Conservation (phyloP, 345 rosid genomes). For the Aquilaria malaccensis region DNA sequence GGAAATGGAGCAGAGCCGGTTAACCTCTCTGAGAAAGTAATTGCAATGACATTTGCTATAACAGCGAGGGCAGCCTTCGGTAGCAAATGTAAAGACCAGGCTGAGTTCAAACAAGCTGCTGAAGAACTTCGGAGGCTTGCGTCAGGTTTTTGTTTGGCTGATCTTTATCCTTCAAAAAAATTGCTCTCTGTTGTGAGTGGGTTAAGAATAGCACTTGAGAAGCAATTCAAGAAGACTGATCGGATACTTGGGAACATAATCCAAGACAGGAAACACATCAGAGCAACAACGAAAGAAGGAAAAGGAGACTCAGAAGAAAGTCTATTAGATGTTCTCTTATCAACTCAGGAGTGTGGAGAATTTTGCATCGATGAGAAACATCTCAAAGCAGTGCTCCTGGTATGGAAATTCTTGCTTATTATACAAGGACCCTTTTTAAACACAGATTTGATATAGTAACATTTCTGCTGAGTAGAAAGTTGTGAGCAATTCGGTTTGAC, state of each 20-base stretch:
- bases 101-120: not conserved
- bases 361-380: not conserved
- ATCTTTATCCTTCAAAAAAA: not conserved
- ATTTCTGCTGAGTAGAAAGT: too few species aligned
- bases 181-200: not conserved
- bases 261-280: not conserved
- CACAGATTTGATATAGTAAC: too few species aligned
- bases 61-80: conserved; percentile 7
- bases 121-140: not conserved
- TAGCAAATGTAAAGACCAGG: not conserved
- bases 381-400: too few species aligned
- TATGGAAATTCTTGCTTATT: too few species aligned
- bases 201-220: not conserved
- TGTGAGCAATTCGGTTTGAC: too few species aligned
- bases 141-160: conserved; percentile 1
- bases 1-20: not conserved
- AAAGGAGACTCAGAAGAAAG: not conserved
- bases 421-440: too few species aligned
- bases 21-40: not conserved
- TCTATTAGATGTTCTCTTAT: not conserved
- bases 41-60: not conserved
- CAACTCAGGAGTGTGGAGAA: not conserved
- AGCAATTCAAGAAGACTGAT: not conserved
- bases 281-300: not conserved
- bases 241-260: not conserved